Evolutionary conservation across 805 yeast species (phyloP).

Genomic region (Clavispora phyllophila): DNA sequence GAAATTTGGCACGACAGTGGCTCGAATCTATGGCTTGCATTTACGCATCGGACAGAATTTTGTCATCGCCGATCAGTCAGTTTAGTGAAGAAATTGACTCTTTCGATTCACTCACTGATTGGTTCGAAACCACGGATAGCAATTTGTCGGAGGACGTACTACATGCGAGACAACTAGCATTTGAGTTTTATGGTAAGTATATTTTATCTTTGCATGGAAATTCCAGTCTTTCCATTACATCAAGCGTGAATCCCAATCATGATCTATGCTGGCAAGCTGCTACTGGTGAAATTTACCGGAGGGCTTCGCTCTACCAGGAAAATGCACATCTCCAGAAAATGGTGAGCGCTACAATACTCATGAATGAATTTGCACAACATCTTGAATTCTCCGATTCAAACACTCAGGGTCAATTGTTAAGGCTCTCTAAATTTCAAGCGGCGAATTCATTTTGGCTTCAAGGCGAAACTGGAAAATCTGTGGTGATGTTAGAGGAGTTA

Average conservation of each 20-base stretch:
- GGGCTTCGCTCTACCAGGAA: conserved; percentile 22
- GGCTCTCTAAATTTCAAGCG: conserved; percentile 29
- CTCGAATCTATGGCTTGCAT: conserved; percentile 25
- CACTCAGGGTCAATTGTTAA: conserved; percentile 8
- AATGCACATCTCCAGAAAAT: conserved; percentile 42
- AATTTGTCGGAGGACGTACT: conserved; percentile 23
- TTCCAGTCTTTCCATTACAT: neutral
- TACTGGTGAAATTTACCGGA: conserved; percentile 34
- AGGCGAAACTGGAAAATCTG: conserved; percentile 52
- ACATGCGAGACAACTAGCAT: conserved; percentile 35
- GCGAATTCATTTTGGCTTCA: conserved; percentile 66
- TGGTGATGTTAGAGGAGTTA: conserved; percentile 43
- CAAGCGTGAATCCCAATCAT: neutral
- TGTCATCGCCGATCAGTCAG: conserved; percentile 9
- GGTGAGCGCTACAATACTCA: conserved; percentile 43
- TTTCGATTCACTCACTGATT: conserved; percentile 2
- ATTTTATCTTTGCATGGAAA: neutral
- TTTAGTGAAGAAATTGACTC: conserved; percentile 7
- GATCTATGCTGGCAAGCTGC: conserved; percentile 20
- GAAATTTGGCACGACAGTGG: conserved; percentile 19
- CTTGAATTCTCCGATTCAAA: conserved; percentile 2
- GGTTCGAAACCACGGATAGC: conserved; percentile 9
- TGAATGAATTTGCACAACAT: conserved; percentile 33
- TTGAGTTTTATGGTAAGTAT: conserved; percentile 19
- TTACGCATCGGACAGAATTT: conserved; percentile 10